Conservation (phyloP, 2,329 filamentous ascomycete species). For the Phyllosticta ampelicida region DNA sequence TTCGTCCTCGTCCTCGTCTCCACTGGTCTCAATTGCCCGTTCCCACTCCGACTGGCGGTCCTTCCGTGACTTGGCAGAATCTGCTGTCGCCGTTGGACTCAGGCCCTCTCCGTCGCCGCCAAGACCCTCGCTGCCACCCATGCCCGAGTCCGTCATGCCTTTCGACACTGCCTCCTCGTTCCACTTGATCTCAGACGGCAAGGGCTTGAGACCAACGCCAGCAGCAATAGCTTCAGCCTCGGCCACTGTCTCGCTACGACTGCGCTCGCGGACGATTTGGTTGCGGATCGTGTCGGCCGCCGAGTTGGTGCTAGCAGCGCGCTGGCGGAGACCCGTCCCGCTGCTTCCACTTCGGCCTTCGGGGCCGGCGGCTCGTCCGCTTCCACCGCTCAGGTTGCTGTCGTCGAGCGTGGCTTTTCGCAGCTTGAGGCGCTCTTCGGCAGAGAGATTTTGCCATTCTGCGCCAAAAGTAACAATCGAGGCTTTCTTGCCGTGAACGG, state of each 20-base stretch:
- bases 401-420: slow-evolving; percentile 15
- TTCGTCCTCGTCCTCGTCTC: background rate
- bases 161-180: slow-evolving; percentile 1
- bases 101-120: background rate
- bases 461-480: slow-evolving; percentile 92
- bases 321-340: background rate
- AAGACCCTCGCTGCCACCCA: background rate
- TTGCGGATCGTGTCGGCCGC: background rate
- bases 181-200: slow-evolving; percentile 1
- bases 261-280: background rate
- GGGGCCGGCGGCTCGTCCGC: background rate
- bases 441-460: slow-evolving; percentile 59
- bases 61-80: background rate
- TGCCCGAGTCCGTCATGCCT: slow-evolving; percentile 7
- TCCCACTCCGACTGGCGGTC: background rate
- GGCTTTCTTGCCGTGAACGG: slow-evolving; percentile 94
- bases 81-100: background rate
- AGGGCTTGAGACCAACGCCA: background rate
- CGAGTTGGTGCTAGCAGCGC: background rate
- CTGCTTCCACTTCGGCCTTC: background rate
- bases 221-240: background rate
- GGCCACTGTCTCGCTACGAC: background rate
- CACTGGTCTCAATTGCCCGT: background rate
- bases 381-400: background rate
- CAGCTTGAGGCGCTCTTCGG: slow-evolving; percentile 29